A percentile compares a stretch with the other conserved stretches of the same genome.
phyloP scores from a whole-genome alignment of 495 filamentous ascomycete genomes.

The Podospora anserina region DNA sequence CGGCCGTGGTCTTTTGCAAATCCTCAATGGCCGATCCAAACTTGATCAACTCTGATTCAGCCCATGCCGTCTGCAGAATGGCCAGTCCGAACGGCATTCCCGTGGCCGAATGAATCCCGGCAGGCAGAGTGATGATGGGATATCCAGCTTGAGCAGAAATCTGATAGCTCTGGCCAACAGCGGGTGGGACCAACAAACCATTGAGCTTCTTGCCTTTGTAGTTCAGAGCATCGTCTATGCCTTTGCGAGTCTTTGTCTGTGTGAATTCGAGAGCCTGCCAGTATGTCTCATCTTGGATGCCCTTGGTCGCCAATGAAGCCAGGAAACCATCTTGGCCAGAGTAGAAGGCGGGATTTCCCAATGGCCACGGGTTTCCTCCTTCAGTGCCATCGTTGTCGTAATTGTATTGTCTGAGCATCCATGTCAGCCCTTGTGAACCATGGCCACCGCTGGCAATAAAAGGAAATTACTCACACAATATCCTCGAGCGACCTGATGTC shows the following conservation, averaged over 20 bases:
- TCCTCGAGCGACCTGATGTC: conserved; percentile 62
- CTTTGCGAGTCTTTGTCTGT: conserved; percentile 55
- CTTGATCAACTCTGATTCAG: conserved; percentile 58
- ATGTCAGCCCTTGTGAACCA: too few species aligned
- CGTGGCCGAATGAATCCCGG: conserved; percentile 47
- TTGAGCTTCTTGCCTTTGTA: conserved; percentile 49
- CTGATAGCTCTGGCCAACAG: conserved; percentile 60
- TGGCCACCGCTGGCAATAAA: too few species aligned
- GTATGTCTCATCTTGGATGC: conserved; percentile 63
- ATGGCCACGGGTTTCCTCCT: conserved; percentile 60
- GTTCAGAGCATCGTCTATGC: conserved; percentile 64
- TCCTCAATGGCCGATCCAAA: conserved; percentile 70
- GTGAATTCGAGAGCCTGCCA: conserved; percentile 60
- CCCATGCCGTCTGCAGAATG: conserved; percentile 63
- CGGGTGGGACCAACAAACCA: conserved; percentile 63
- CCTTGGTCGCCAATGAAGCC: conserved; percentile 56
- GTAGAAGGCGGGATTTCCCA: conserved; percentile 57
- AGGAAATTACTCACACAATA: conserved; percentile 44
- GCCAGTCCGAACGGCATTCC: conserved; percentile 71
- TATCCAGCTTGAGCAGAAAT: conserved; percentile 60
- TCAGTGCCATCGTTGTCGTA: conserved; percentile 62
- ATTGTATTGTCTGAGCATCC: conserved; percentile 49
- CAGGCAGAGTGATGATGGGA: conserved; percentile 67
- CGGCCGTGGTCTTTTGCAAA: conserved; percentile 18
- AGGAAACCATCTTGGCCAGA: conserved; percentile 69